Evolutionary conservation across 352 stramenopile genomes (phyloP).

Genomic region (Thraustotheca clavata): DNA sequence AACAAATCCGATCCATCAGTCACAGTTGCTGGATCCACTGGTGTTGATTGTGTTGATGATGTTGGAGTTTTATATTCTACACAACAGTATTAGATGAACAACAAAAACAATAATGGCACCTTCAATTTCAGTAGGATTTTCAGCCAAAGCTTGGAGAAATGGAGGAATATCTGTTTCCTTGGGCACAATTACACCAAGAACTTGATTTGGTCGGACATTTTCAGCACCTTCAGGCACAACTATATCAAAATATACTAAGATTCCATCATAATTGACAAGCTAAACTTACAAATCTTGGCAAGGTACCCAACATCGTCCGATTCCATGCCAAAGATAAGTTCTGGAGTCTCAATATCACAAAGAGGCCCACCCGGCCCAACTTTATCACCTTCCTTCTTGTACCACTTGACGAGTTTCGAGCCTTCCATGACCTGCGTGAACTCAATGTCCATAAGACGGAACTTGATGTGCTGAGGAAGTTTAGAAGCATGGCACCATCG

Average conservation of each 20-base stretch:
- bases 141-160: constrained; percentile 47
- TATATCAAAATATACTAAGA: constrained; percentile 22
- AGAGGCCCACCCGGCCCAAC: constrained; percentile 63
- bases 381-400: constrained; percentile 46
- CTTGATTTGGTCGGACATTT: constrained; percentile 54
- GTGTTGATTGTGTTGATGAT: background rate
- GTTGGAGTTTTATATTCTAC: constrained; percentile 8
- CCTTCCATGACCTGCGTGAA: constrained; percentile 46
- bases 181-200: constrained; percentile 68
- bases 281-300: constrained; percentile 62
- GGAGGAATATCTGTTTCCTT: constrained; percentile 47
- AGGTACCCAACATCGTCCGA: constrained; percentile 71
- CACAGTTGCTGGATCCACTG: background rate
- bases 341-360: constrained; percentile 81
- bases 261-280: background rate
- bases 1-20: constrained; percentile 55
- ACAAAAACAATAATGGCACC: constrained; percentile 22
- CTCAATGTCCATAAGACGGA: constrained; percentile 80
- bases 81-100: background rate
- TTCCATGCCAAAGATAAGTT: constrained; percentile 73
- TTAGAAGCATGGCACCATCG: constrained; percentile 19
- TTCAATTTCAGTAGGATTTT: constrained; percentile 55
- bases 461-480: constrained; percentile 73
- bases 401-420: constrained; percentile 72
- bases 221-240: constrained; percentile 49